A percentile compares a stretch with the other conserved stretches of the same genome.
Evolutionary conservation across 768 basidiomycete species (phyloP).

Genomic region (Macrolepiota dolichaula): DNA sequence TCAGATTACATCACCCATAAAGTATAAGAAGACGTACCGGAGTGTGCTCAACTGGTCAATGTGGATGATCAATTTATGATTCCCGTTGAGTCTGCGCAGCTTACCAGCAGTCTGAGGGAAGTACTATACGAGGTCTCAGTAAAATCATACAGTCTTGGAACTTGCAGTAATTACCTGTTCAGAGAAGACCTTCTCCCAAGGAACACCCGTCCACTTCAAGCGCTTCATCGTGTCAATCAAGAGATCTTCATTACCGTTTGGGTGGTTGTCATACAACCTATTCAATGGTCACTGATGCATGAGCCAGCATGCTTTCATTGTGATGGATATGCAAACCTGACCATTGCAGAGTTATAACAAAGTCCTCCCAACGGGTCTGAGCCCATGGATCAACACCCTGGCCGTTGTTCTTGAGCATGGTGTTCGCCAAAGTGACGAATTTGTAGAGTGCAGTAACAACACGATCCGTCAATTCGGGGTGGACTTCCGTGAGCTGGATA

Average conservation of each 20-base stretch:
- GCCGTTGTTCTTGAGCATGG: conserved; percentile 46
- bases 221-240: conserved; percentile 52
- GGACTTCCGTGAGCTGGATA: conserved; percentile 50
- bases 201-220: conserved; percentile 48
- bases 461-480: conserved; percentile 37
- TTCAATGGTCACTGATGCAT: not conserved
- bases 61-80: not conserved
- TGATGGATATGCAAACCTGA: conserved; percentile 16
- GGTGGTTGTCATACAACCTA: conserved; percentile 55
- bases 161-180: conserved; percentile 27
- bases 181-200: conserved; percentile 53
- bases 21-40: conserved; percentile 17
- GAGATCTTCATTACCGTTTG: conserved; percentile 43
- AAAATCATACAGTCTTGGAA: not conserved
- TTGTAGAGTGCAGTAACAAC: conserved; percentile 52
- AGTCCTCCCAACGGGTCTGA: conserved; percentile 56
- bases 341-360: conserved; percentile 55
- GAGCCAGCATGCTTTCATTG: too few relatives aligned
- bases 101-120: conserved; percentile 40
- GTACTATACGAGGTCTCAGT: conserved; percentile 26
- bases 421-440: conserved; percentile 49
- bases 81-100: not conserved
- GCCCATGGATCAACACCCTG: conserved; percentile 54
- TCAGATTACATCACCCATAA: not conserved
- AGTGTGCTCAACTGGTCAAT: conserved; percentile 25